Evolutionary conservation across 805 yeast genomes (phyloP), one percentile per base, ranked within the genome.

Genomic region (Candida railenensis): DNA sequence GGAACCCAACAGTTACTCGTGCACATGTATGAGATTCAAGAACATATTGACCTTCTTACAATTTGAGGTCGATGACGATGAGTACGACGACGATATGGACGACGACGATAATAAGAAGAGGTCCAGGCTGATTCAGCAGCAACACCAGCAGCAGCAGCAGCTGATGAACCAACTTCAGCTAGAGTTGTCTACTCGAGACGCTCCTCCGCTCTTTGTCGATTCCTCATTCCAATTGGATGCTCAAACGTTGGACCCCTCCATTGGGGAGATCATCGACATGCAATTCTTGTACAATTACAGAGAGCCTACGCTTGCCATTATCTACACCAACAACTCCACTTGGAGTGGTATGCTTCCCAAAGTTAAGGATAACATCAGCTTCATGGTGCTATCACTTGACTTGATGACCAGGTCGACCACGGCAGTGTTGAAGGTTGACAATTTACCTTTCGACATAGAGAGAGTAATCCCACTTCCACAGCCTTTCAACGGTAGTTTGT

Each of bases 261-360:
- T 90, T 39, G 76, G 73, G 2, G 81, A 83, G 50, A 79, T 94
- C 14, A 70, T 85, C 2, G 96, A 88, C 58, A 74, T 85, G 53
- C 81, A 80, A 42, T 91, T 87, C 59, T 63, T 92, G 34, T 65
- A 82, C 57, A 84, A 84, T 46, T 92, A 89, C 58, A 70, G 85
- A 52, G 94, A 85, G 48, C 96, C 97, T 0, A 91, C 97, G 0
- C 53, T 89, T 18, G 92, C 86, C 0, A 73, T 89, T 3, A 59
- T 89, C 22, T 77, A 82, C 44, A 80, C 81, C 28, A 68, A 58
- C 40, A 53, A 66, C 15, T 72, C 77, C 16, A 81, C 90, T 0
- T 89, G 97, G 96, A 83, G 95, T 0, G 96, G 96, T 0, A 75
- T 79, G 44, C 65, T 85, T 30, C 75, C 84, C 2, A 66, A 75